Conservation (phyloP, 1,139 yeast species). For the Sugiyamaella paludigena region DNA sequence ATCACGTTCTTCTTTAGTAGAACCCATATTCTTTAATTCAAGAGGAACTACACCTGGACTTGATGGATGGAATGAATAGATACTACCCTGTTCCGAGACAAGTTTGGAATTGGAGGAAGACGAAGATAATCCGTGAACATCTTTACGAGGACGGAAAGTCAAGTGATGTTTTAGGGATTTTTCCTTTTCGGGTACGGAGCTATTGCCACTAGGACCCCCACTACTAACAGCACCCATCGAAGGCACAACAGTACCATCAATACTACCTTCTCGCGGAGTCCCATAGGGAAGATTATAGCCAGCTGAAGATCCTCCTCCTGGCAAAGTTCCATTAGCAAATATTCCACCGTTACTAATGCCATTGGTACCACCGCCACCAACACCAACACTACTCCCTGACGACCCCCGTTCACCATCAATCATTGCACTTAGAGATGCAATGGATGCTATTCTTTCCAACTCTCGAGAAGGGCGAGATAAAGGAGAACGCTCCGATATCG, state of each 20-base stretch:
- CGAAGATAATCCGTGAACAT: conserved; percentile 44
- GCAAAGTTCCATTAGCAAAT: conserved; percentile 8
- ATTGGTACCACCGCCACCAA: not conserved
- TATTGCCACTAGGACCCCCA: not conserved
- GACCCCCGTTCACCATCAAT: conserved; percentile 13
- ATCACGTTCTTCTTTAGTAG: conserved; percentile 45
- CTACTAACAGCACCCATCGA: no score
- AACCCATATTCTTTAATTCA: conserved; percentile 34
- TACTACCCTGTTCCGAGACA: conserved; percentile 44
- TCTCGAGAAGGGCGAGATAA: conserved; percentile 44
- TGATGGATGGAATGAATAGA: conserved; percentile 49
- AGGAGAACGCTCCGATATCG: conserved; percentile 42
- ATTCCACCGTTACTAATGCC: not conserved
- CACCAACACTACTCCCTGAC: not conserved
- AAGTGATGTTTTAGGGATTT: conserved; percentile 43
- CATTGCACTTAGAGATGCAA: conserved; percentile 32
- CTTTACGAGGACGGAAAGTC: conserved; percentile 41
- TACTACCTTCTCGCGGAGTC: not conserved
- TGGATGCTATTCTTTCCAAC: conserved; percentile 44
- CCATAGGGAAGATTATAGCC: not conserved
- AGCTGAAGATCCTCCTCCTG: conserved; percentile 5
- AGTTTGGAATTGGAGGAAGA: conserved; percentile 49
- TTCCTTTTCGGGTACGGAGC: conserved; percentile 14
- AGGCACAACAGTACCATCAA: not conserved
- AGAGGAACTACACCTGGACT: conserved; percentile 34